Conservation (phyloP, 306 rosid species). For the Vigna trinervia region DNA sequence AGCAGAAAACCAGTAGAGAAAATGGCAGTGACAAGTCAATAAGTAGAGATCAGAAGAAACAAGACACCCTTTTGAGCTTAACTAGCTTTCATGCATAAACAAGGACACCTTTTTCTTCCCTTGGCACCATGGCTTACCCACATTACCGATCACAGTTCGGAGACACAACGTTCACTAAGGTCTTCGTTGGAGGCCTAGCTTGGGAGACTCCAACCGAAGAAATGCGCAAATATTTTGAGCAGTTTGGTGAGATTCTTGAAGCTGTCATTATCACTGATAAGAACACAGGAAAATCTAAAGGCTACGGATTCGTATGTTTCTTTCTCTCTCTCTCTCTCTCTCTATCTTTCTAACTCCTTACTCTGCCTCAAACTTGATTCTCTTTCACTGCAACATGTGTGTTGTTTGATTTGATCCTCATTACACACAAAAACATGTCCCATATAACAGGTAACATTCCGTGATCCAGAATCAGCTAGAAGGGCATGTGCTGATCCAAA, state of each 20-base stretch:
- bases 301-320: conserved; percentile 89
- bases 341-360: background rate
- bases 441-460: conserved; percentile 73
- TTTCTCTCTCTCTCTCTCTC: too few relatives aligned
- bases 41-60: conserved; percentile 18
- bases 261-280: conserved; percentile 92
- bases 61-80: conserved; percentile 15
- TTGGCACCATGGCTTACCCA: conserved; percentile 70
- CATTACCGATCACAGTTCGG: conserved; percentile 95
- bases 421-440: background rate
- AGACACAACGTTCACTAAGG: conserved; percentile 89
- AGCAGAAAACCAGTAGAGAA: conserved; percentile 8
- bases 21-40: background rate
- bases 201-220: conserved; percentile 98
- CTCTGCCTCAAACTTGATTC: conserved; percentile 4
- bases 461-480: conserved; percentile 86
- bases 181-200: conserved; percentile 98
- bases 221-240: conserved; percentile 80
- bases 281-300: conserved; percentile 86
- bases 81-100: conserved; percentile 40
- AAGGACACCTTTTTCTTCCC: conserved; percentile 1
- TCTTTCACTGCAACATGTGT: background rate
- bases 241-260: conserved; percentile 95
- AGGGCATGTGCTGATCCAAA: conserved; percentile 85
- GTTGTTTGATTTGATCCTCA: conserved; percentile 23